Evolutionary conservation across 495 filamentous ascomycete species (phyloP), one percentile per base, ranked within the genome.

Genomic region (Annulohypoxylon maeteangense): DNA sequence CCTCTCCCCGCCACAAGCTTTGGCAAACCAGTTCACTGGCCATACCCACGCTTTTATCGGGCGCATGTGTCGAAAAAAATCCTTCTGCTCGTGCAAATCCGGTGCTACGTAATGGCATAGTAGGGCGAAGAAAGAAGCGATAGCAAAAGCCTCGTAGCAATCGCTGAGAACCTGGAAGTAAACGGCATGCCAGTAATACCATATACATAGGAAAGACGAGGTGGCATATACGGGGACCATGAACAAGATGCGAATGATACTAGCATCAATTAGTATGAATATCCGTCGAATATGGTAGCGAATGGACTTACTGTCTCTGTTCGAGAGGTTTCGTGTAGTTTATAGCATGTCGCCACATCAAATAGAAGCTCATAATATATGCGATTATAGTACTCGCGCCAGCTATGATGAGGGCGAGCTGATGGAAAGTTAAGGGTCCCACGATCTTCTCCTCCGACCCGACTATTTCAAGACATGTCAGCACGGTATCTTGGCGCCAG

Each of bases 61-160:
- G 32, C 70, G 73, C 68, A 94, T 82, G 22, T 84, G 80, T 50
- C 93, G 86, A 72, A 97, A 97, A 78, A 92, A 97, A 23, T 94
- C 87, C 78, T 97, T 97, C 79, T 97, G 94, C 27, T 87, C 87
- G 73, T 93, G 92, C 27, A 97, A 80, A 71, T 90, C 87, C 20
- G 92, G 92, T 7, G 89, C 91, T 64, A 94, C 88, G 75, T 96
- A 97, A 76, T 90, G 86, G 75, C 93, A 97, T 74, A 97, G 79
- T 20, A 97, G 84, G n/a, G 91, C 87, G 79, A 97, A 97, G 84
- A 97, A 97, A 61, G 90, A 90, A 32, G 92, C 90, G 65, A 97
- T 95, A 45, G 93, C 91, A 74, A 97, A 95, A 4, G 94, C 93
- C 82, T 97, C 94, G 79, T 97, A 97, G 79, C 92, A 96, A 75